Evolutionary conservation across 1,284 basidiomycete species (phyloP), one percentile per base, ranked within the genome.

Genomic region (Somion occarium): DNA sequence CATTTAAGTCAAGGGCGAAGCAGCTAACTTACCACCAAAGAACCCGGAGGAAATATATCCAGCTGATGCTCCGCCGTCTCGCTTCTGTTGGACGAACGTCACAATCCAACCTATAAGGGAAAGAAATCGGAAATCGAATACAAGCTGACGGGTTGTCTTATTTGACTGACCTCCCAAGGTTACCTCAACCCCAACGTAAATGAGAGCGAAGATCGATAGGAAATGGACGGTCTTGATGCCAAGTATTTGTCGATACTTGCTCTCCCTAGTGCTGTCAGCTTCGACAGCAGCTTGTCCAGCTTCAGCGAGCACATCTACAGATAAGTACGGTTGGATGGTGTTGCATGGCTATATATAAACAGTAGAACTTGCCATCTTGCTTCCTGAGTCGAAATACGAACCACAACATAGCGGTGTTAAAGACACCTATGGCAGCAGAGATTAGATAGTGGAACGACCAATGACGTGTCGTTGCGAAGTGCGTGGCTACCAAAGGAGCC

Each of bases 171-270:
- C 80, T 56, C 82, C 83, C 45, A 83, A 74, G 0, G 82, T 83
- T 1, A 85, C 83, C 58, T 86, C 83, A 0, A 81, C 73, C 3
- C 84, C 84, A 39, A 86, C 82, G 59, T 86, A 86, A 11, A 86
- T 75, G n/a, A 84, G 68, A 22, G 79, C 71, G 61, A 82, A 88
- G 48, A 82, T 67, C 0, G 83, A 79, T 13, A 86, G 65, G 25
- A 78, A 64, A 57, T 85, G 81, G 0, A 86, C 79, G 3, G 73
- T 69, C 46, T 69, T 73, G 25, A 75, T 68, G n/a, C 69, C 62
- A 50, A 86, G 55, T 37, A 86, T 82, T 58, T 83, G 76, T 24
- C 69, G 69, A 67, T 83, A 80, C 26, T 74, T 73, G 57, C 70
- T 78, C 4, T 72, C 65, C 42, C 70, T 64, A 27, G 60, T 66